Evolutionary conservation across 805 yeast species (phyloP).

Genomic region (Saccharomycopsis sp.): DNA sequence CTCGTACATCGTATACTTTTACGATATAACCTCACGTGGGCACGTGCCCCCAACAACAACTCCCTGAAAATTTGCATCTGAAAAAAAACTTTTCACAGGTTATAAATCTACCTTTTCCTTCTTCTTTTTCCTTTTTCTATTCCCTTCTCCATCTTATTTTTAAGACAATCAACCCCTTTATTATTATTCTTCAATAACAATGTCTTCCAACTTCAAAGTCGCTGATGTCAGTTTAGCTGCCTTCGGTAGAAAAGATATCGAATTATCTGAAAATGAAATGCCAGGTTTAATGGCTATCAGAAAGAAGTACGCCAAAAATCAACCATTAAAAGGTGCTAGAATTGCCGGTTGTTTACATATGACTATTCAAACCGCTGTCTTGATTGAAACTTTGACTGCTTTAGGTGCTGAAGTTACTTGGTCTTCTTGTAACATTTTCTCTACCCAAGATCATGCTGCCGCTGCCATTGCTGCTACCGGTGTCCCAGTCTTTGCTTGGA

Average conservation of each 20-base stretch:
- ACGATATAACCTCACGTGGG: no score
- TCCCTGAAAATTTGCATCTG: no score
- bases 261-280: conserved; percentile 98
- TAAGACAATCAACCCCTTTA: neutral
- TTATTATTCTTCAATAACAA: conserved; percentile 18
- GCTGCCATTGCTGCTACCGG: conserved; percentile 99
- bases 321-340: conserved; percentile 97
- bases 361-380: conserved; percentile 99
- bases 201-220: conserved; percentile 79
- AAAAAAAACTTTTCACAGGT: neutral
- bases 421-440: conserved; percentile 98
- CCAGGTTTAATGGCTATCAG: conserved; percentile 99
- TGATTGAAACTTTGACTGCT: conserved; percentile 93
- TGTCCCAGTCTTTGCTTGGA: conserved; percentile 99
- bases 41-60: no score
- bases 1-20: neutral
- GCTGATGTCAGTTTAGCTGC: conserved; percentile 98
- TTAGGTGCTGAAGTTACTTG: conserved; percentile 99
- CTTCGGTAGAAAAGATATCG: conserved; percentile 99
- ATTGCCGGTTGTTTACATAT: conserved; percentile 98
- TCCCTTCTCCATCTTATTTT: neutral
- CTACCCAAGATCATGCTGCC: conserved; percentile 99
- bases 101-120: no score
- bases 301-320: conserved; percentile 78
- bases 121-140: neutral